A percentile compares a stretch with the other conserved stretches of the same genome.
Conservation (phyloP, 176 grass and related monocot species). For the Stipa capillata region DNA sequence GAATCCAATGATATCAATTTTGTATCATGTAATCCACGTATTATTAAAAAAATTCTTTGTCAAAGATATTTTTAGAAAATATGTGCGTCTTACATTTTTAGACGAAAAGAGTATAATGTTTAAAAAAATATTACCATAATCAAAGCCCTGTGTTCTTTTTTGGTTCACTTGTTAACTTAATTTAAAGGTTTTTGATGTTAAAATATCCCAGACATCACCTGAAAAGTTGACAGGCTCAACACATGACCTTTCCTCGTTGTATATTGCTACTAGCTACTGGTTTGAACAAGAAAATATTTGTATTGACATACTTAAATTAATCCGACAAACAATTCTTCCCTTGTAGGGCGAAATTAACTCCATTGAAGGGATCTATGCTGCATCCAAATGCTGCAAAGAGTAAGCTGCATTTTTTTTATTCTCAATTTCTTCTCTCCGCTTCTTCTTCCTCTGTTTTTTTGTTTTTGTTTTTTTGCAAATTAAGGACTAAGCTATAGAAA, state of each 20-base stretch:
- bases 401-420: constrained; percentile 25
- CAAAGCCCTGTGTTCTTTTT: not conserved
- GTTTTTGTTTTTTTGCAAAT: not conserved
- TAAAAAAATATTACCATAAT: too few species aligned
- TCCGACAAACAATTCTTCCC: not conserved
- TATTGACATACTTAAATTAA: not conserved
- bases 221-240: constrained; percentile 41
- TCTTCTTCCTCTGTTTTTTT: not conserved
- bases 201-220: constrained; percentile 32
- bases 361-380: constrained; percentile 46
- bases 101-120: too few species aligned
- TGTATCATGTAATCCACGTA: too few species aligned
- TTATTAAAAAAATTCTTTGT: too few species aligned
- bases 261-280: not conserved
- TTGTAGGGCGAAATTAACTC: constrained; percentile 59
- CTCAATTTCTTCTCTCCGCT: not conserved
- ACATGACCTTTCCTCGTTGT: constrained; percentile 18
- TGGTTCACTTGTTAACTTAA: constrained; percentile 1
- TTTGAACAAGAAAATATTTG: not conserved
- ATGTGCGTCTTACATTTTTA: too few species aligned
- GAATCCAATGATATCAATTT: too few species aligned
- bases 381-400: constrained; percentile 83
- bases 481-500: not conserved
- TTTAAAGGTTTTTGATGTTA: not conserved
- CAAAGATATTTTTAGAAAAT: too few species aligned